phyloP scores from a whole-genome alignment of 495 filamentous ascomycete species.

The Penicillium bovifimosum region DNA sequence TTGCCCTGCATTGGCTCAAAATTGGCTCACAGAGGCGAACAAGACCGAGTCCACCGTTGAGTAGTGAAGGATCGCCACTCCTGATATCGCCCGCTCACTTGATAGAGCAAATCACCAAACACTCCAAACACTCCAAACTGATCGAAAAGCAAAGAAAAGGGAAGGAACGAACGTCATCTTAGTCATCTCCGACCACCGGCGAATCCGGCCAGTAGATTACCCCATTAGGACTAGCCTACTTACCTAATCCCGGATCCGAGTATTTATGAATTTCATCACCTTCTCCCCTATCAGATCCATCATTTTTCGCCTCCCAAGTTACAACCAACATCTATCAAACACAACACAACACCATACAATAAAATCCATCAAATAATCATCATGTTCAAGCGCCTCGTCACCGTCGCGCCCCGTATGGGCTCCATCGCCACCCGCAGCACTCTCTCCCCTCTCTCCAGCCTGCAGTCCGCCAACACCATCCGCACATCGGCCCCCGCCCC shows the following conservation, averaged over 20 bases:
- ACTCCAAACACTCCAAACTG: background rate
- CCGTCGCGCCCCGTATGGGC: constrained; percentile 45
- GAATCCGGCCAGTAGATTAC: constrained; percentile 13
- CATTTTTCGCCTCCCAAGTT: constrained; percentile 4
- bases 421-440: constrained; percentile 40
- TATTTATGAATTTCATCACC: constrained; percentile 34
- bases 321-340: background rate
- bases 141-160: background rate
- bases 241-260: constrained; percentile 25
- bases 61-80: constrained; percentile 13
- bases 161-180: constrained; percentile 9
- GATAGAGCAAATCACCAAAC: background rate
- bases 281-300: constrained; percentile 26
- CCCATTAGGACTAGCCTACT: constrained; percentile 20
- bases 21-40: constrained; percentile 22
- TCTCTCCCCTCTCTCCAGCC: constrained; percentile 34
- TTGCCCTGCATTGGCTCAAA: constrained; percentile 6
- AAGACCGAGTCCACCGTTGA: constrained; percentile 18
- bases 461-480: constrained; percentile 30
- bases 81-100: background rate
- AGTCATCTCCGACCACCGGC: constrained; percentile 27
- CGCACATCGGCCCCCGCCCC: constrained; percentile 23
- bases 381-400: constrained; percentile 51
- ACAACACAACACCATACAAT: background rate
- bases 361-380: constrained; percentile 10